Percentiles rank a stretch among this genome's conserved stretches.
Evolutionary conservation across 2,329 filamentous ascomycete genomes (phyloP).

Genomic region (Pseudopyrenochaeta lycopersici): DNA sequence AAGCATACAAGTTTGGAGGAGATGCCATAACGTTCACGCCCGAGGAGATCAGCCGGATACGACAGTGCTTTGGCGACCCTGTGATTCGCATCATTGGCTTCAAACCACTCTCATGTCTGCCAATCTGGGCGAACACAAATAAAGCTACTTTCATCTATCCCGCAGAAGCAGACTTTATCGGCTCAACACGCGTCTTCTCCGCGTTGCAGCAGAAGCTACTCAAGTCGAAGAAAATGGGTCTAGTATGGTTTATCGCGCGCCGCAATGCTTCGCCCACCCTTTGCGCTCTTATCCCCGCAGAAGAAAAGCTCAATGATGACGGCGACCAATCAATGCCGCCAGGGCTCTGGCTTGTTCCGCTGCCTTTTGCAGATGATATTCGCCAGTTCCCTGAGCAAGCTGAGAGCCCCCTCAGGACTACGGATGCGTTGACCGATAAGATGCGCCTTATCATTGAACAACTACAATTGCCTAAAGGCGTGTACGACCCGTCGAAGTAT

Average conservation of each 20-base stretch:
- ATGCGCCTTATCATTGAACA: conserved; percentile 88
- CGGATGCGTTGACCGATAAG: conserved; percentile 76
- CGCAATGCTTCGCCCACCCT: conserved; percentile 81
- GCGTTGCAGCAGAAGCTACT: conserved; percentile 89
- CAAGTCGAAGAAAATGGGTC: conserved; percentile 78
- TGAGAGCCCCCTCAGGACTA: conserved; percentile 54
- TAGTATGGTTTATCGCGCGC: conserved; percentile 90
- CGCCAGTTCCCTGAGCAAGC: conserved; percentile 74
- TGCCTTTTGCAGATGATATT: conserved; percentile 91
- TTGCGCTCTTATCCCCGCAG: conserved; percentile 82
- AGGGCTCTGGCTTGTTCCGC: conserved; percentile 86
- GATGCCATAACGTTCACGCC: conserved; percentile 86
- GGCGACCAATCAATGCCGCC: conserved; percentile 77
- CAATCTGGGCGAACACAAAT: conserved; percentile 84
- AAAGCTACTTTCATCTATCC: conserved; percentile 94
- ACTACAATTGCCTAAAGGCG: conserved; percentile 83
- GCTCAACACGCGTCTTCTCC: conserved; percentile 91
- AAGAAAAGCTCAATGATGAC: conserved; percentile 68
- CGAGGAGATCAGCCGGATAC: conserved; percentile 81
- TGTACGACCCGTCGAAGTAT: conserved; percentile 86
- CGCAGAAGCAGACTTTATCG: conserved; percentile 86
- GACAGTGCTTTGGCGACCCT: conserved; percentile 78
- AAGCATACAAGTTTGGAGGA: conserved; percentile 95
- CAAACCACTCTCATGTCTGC: conserved; percentile 78
- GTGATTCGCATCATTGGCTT: conserved; percentile 92